A percentile compares a stretch with the other conserved stretches of the same genome.
These are phyloP conservation scores for Claviceps maximensis DNA, from an alignment of 2,329 filamentous ascomycete species.

Conservation along the genomic window DNA sequence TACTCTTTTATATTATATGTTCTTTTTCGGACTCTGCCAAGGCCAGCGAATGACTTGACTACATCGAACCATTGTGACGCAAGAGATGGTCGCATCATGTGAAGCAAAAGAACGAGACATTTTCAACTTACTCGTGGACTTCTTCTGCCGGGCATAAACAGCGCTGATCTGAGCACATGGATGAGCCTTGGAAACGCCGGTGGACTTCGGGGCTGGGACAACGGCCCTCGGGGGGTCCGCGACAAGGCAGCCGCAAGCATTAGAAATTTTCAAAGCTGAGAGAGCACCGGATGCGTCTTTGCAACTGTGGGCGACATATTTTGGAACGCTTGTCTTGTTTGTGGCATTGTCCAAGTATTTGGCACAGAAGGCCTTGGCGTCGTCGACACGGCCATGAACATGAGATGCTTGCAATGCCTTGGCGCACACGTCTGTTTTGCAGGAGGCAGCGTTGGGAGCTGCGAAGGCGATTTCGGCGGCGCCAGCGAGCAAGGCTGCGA, in stretches of 20 bases:
- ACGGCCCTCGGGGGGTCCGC: no score
- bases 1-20: no score
- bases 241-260: neutral
- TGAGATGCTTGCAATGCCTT: constrained; percentile 9
- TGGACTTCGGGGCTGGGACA: constrained; percentile 16
- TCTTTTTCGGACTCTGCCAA: no score
- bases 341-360: constrained; percentile 9
- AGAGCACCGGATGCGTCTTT: neutral
- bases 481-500: constrained; percentile 1
- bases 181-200: neutral
- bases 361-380: neutral
- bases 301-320: neutral
- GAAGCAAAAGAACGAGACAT: neutral
- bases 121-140: neutral
- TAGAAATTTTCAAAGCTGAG: neutral
- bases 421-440: constrained; percentile 23
- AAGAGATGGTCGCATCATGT: no score
- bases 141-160: constrained; percentile 6
- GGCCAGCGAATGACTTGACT: no score
- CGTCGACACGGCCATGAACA: neutral
- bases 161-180: constrained; percentile 8
- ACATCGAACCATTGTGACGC: no score
- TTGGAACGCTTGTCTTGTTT: neutral
- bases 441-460: constrained; percentile 11
- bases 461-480: neutral